phyloP scores from a whole-genome alignment of 1,139 yeast genomes.

The Taphrina sp. region DNA sequence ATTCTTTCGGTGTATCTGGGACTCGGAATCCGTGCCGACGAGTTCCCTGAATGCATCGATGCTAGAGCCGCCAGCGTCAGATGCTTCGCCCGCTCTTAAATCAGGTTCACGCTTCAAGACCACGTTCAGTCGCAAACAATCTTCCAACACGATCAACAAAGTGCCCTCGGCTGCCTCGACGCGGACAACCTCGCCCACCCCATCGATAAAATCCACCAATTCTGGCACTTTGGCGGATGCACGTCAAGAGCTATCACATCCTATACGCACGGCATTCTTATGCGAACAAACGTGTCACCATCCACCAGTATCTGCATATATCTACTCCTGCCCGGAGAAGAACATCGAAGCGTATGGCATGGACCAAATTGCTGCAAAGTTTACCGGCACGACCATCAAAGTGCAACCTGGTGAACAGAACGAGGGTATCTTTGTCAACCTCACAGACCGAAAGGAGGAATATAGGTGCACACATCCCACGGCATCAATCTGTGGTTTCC shows the following conservation, averaged over 20 bases:
- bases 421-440: slow-evolving; percentile 63
- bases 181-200: slow-evolving; percentile 22
- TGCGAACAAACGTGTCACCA: slow-evolving; percentile 85
- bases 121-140: slow-evolving; percentile 4
- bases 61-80: slow-evolving; percentile 9
- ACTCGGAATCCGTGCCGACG: slow-evolving; percentile 12
- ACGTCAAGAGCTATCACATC: neutral
- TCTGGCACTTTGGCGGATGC: slow-evolving; percentile 41
- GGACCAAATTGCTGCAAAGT: slow-evolving; percentile 68
- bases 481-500: slow-evolving; percentile 71
- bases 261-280: slow-evolving; percentile 45
- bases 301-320: slow-evolving; percentile 78
- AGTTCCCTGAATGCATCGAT: slow-evolving; percentile 5
- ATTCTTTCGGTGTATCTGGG: slow-evolving; percentile 74
- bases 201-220: slow-evolving; percentile 46
- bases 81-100: neutral
- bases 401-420: slow-evolving; percentile 74
- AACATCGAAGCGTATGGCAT: slow-evolving; percentile 66
- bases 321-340: slow-evolving; percentile 62
- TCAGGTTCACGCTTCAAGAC: slow-evolving; percentile 23
- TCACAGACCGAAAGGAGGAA: slow-evolving; percentile 51
- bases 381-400: slow-evolving; percentile 54
- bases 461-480: slow-evolving; percentile 73
- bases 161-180: slow-evolving; percentile 13
- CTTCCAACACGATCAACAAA: neutral